A percentile compares a stretch with the other conserved stretches of the same genome.
Evolutionary conservation across 208 protist genomes (phyloP).

Genomic region (Trypanosoma platydactyli): DNA sequence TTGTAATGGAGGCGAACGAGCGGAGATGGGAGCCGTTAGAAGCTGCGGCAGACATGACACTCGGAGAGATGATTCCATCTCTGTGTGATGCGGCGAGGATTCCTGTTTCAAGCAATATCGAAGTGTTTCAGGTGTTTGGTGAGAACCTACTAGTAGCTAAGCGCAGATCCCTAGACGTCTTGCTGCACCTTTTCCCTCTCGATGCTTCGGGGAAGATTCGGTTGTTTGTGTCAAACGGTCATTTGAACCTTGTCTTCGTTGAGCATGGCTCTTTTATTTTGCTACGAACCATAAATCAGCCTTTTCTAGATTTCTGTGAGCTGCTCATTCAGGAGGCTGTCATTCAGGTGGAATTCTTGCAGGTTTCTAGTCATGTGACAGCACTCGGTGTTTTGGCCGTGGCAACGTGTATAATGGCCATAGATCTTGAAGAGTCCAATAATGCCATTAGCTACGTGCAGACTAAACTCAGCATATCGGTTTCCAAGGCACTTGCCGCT

Average conservation of each 20-base stretch:
- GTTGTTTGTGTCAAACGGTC: slow-evolving; percentile 59
- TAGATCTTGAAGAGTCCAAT: slow-evolving; percentile 40
- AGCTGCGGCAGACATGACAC: slow-evolving; percentile 24
- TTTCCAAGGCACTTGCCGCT: slow-evolving; percentile 52
- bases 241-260: slow-evolving; percentile 65
- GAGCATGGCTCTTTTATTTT: slow-evolving; percentile 63
- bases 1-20: slow-evolving; percentile 35
- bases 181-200: slow-evolving; percentile 38
- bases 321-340: slow-evolving; percentile 71
- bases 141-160: slow-evolving; percentile 53
- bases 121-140: slow-evolving; percentile 77
- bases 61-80: slow-evolving; percentile 44
- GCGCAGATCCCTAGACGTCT: slow-evolving; percentile 33
- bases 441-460: slow-evolving; percentile 54
- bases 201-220: slow-evolving; percentile 45
- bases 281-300: slow-evolving; percentile 64
- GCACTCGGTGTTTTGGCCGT: slow-evolving; percentile 64
- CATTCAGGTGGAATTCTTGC: slow-evolving; percentile 82
- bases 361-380: slow-evolving; percentile 57
- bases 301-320: slow-evolving; percentile 72
- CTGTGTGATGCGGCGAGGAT: slow-evolving; percentile 52
- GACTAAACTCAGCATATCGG: slow-evolving; percentile 60
- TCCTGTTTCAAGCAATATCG: slow-evolving; percentile 40
- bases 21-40: slow-evolving; percentile 39
- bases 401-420: slow-evolving; percentile 56